Conservation (phyloP, 345 rosid genomes). For the Populus simonii region DNA sequence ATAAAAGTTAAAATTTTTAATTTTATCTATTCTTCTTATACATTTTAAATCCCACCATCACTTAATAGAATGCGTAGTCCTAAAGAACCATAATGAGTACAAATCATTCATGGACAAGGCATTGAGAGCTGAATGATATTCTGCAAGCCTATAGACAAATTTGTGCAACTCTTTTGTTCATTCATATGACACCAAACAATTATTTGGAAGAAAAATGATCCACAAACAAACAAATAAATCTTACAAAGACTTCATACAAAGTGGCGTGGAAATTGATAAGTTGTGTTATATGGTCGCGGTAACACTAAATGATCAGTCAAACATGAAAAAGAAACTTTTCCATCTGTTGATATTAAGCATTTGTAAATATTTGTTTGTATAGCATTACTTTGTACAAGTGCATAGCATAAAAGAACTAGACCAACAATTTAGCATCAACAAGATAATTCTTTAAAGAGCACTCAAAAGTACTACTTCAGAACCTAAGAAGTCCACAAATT, state of each 20-base stretch:
- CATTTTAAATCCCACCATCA: not conserved
- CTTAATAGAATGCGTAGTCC: not conserved
- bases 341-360: not conserved
- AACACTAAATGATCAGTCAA: not conserved
- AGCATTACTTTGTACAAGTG: not conserved
- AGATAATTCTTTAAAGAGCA: not conserved
- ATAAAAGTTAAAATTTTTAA: not conserved
- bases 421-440: not conserved
- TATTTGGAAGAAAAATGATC: not conserved
- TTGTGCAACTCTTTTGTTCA: not conserved
- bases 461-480: not conserved
- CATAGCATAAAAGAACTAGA: not conserved
- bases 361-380: not conserved
- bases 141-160: not conserved
- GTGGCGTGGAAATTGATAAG: not conserved
- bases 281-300: not conserved
- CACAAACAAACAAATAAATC: not conserved
- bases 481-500: not conserved
- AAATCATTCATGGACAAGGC: not conserved
- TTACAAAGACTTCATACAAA: not conserved
- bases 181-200: not conserved
- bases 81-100: not conserved
- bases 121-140: not conserved
- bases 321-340: not conserved
- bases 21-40: not conserved